Evolutionary conservation across 2,329 filamentous ascomycete genomes (phyloP).

Genomic region (Colletotrichum echinochloae): DNA sequence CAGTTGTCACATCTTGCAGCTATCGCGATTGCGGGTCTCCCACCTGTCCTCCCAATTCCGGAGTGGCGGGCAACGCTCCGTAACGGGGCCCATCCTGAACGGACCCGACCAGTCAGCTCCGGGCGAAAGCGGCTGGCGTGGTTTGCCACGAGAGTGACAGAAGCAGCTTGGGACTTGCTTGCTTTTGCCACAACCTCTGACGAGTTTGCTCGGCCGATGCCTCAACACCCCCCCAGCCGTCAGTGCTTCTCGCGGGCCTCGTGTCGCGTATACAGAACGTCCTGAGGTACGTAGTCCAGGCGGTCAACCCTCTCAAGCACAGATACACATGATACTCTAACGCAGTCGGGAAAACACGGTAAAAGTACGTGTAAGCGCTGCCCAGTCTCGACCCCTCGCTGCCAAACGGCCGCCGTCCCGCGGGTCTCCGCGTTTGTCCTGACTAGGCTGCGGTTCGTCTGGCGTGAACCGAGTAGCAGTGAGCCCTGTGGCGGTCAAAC

Average conservation of each 20-base stretch:
- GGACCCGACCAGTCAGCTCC: background rate
- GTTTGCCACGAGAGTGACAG: too few species aligned
- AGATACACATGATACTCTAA: too few species aligned
- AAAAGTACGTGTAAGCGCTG: too few species aligned
- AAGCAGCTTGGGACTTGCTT: too few species aligned
- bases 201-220: background rate
- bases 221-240: too few species aligned
- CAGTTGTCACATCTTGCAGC: background rate
- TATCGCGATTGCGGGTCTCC: constrained; percentile 13
- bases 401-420: background rate
- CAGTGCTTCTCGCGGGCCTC: too few species aligned
- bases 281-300: too few species aligned
- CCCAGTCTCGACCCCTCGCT: background rate
- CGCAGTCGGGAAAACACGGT: too few species aligned
- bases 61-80: constrained; percentile 11
- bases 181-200: background rate
- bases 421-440: background rate
- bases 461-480: constrained; percentile 4
- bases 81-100: background rate
- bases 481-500: background rate
- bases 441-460: background rate
- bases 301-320: too few species aligned
- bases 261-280: too few species aligned
- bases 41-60: constrained; percentile 19
- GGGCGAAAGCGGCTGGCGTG: too few species aligned